Evolutionary conservation across 805 yeast species (phyloP).

Genomic region (Metschnikowia dekortorum): DNA sequence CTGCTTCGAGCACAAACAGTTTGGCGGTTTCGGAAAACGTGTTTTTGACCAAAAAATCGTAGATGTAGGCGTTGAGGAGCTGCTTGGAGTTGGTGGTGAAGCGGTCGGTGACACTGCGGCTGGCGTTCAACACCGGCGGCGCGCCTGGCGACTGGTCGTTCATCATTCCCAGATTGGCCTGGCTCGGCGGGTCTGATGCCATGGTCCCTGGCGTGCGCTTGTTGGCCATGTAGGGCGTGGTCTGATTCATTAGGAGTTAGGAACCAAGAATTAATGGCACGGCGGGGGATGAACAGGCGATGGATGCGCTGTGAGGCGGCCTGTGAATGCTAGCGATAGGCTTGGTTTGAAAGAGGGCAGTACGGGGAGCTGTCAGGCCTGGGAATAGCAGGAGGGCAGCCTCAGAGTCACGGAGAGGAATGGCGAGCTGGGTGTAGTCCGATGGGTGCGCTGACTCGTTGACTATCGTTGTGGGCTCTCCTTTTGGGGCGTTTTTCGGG

Average conservation of each 20-base stretch:
- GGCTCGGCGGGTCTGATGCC: slow-evolving; percentile 9
- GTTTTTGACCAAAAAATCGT: slow-evolving; percentile 77
- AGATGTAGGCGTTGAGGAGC: slow-evolving; percentile 74
- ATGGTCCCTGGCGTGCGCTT: slow-evolving; percentile 27
- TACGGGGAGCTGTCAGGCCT: too few relatives aligned
- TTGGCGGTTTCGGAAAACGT: slow-evolving; percentile 68
- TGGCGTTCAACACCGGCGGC: slow-evolving; percentile 18
- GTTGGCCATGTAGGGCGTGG: slow-evolving; percentile 33
- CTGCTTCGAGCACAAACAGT: slow-evolving; percentile 73
- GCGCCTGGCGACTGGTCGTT: slow-evolving; percentile 4
- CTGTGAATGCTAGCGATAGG: too few relatives aligned
- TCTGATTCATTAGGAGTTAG: slow-evolving; percentile 25
- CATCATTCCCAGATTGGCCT: slow-evolving; percentile 4
- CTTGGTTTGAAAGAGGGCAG: too few relatives aligned
- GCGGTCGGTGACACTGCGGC: slow-evolving; percentile 33
- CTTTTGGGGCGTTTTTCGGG: too few relatives aligned
- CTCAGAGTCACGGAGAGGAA: too few relatives aligned
- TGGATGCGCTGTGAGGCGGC: too few relatives aligned
- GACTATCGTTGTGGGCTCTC: too few relatives aligned
- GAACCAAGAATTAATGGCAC: too few relatives aligned
- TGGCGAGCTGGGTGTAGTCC: too few relatives aligned
- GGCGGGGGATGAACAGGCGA: too few relatives aligned
- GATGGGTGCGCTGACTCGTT: too few relatives aligned
- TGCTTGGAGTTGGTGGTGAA: slow-evolving; percentile 52
- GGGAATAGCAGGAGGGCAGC: too few relatives aligned